Evolutionary conservation across 2,329 filamentous ascomycete genomes (phyloP).

Genomic region (Microsporum ferrugineum): DNA sequence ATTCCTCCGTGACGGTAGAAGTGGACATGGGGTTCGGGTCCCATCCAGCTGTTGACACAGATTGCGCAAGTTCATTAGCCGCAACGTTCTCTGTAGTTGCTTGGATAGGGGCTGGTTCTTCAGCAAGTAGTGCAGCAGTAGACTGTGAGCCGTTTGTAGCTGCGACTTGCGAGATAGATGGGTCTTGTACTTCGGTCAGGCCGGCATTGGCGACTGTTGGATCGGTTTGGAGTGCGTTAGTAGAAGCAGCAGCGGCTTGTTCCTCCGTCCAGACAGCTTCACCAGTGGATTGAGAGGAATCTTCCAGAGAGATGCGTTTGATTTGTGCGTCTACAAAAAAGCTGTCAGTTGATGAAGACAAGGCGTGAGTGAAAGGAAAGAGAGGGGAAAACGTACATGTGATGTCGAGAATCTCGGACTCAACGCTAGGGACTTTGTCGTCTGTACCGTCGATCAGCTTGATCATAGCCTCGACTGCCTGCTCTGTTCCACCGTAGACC

Average conservation of each 20-base stretch:
- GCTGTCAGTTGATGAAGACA: not conserved
- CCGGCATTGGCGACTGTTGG: slow-evolving; percentile 51
- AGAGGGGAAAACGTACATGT: slow-evolving; percentile 39
- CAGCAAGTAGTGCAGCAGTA: slow-evolving; percentile 33
- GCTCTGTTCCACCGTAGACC: slow-evolving; percentile 51
- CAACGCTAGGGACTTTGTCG: slow-evolving; percentile 47
- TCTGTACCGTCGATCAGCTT: slow-evolving; percentile 50
- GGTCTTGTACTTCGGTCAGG: slow-evolving; percentile 46
- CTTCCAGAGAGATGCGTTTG: slow-evolving; percentile 38
- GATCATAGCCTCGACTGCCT: slow-evolving; percentile 48
- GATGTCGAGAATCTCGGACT: slow-evolving; percentile 42
- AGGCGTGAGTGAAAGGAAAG: not conserved
- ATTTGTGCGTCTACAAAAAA: slow-evolving; percentile 39
- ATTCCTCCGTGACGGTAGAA: slow-evolving; percentile 49
- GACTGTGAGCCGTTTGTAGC: slow-evolving; percentile 19
- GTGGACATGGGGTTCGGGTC: slow-evolving; percentile 41
- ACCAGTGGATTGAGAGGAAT: slow-evolving; percentile 26
- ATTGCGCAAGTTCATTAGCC: slow-evolving; percentile 39
- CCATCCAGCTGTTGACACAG: slow-evolving; percentile 30
- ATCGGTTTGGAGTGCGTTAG: slow-evolving; percentile 36
- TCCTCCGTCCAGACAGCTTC: slow-evolving; percentile 40
- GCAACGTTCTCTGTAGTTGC: slow-evolving; percentile 31
- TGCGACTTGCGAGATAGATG: slow-evolving; percentile 38
- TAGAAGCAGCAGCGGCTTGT: slow-evolving; percentile 25
- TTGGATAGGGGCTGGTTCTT: slow-evolving; percentile 25